Conservation (phyloP, 129 eudicot genomes). For the Apium graveolens region DNA sequence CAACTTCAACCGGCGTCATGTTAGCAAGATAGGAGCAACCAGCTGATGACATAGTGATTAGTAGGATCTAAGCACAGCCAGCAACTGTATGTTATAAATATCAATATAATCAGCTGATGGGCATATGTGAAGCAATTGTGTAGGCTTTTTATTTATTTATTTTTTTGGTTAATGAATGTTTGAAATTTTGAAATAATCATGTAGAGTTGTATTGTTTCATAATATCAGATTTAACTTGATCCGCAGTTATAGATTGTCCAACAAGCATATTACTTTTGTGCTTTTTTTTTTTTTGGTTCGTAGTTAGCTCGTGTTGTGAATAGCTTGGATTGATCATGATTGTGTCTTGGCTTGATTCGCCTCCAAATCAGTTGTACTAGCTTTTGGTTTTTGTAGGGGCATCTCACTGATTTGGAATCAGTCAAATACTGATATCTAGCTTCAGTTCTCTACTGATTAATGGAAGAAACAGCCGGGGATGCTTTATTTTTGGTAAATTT, state of each 20-base stretch:
- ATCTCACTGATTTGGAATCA: neutral
- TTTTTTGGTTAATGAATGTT: slow-evolving; percentile 27
- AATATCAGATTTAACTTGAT: neutral
- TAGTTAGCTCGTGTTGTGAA: neutral
- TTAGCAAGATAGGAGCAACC: slow-evolving; percentile 27
- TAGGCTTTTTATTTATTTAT: slow-evolving; percentile 28
- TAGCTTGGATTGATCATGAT: neutral
- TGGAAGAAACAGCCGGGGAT: neutral
- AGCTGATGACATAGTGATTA: slow-evolving; percentile 16
- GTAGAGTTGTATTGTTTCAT: neutral
- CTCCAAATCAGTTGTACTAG: neutral
- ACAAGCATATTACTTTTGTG: neutral
- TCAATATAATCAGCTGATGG: slow-evolving; percentile 6
- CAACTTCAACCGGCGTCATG: slow-evolving; percentile 90
- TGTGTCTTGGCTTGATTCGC: neutral
- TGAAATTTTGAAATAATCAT: slow-evolving; percentile 18
- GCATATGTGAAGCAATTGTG: slow-evolving; percentile 23
- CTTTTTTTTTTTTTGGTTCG: neutral
- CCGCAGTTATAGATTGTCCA: neutral
- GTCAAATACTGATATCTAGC: neutral
- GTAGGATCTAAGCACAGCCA: slow-evolving; percentile 22
- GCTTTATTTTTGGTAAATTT: neutral
- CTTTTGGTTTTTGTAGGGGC: neutral
- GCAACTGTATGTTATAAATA: slow-evolving; percentile 9
- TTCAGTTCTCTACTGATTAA: neutral